Percentiles rank a stretch among this genome's conserved stretches.
phyloP scores from a whole-genome alignment of 192 early-diverging fungal species.

The Coemansia sp. region DNA sequence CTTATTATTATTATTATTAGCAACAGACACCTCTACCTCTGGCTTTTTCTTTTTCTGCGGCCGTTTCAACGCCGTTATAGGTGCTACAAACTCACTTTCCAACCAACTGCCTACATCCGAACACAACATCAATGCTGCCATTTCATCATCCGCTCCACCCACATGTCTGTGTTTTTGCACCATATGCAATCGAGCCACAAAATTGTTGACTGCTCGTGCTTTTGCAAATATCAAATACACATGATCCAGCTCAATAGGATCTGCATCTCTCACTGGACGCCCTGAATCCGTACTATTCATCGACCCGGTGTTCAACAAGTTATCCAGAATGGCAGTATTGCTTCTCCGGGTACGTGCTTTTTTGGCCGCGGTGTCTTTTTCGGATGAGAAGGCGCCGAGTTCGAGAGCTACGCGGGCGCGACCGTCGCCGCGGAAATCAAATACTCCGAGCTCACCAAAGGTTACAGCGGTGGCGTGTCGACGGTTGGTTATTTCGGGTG shows the following conservation, averaged over 20 bases:
- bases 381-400: conserved; percentile 44
- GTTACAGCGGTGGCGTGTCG: conserved; percentile 42
- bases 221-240: conserved; percentile 50
- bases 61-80: conserved; percentile 24
- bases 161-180: background rate
- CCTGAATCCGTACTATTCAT: background rate
- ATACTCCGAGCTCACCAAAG: conserved; percentile 46
- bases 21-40: background rate
- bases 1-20: background rate
- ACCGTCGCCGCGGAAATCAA: conserved; percentile 50
- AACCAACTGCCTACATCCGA: conserved; percentile 43
- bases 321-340: background rate
- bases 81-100: conserved; percentile 44
- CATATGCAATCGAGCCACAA: conserved; percentile 42
- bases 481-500: conserved; percentile 25
- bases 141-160: conserved; percentile 9
- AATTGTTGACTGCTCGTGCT: conserved; percentile 44
- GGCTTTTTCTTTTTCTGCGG: conserved; percentile 12
- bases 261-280: conserved; percentile 28
- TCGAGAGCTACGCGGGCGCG: conserved; percentile 43
- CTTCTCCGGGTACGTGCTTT: background rate
- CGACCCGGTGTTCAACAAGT: too few species aligned
- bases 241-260: conserved; percentile 41
- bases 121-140: conserved; percentile 22
- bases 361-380: conserved; percentile 25